Conservation (phyloP, 108 stramenopile genomes). For the Pseudonitzschia pungens region DNA sequence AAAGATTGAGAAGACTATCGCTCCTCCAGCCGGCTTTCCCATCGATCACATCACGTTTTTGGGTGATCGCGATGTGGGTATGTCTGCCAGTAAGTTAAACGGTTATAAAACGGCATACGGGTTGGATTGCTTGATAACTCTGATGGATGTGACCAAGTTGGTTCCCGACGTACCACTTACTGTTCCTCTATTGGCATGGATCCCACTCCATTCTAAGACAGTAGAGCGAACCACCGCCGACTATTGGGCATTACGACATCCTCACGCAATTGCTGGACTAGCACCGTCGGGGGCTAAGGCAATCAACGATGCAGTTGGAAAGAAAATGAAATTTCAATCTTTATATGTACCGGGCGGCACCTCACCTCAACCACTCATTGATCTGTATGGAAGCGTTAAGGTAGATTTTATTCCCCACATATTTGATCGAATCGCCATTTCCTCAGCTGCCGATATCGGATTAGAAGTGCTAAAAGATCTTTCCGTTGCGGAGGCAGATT, state of each 20-base stretch:
- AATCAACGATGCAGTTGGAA: constrained; percentile 4
- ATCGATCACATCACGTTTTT: constrained; percentile 27
- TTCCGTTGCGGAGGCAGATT: constrained; percentile 10
- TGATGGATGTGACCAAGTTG: constrained; percentile 17
- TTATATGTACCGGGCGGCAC: not conserved
- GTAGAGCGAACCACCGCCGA: not conserved
- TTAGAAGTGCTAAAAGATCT: not conserved
- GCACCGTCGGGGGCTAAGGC: not conserved
- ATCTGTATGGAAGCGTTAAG: not conserved
- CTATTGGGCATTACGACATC: constrained; percentile 5
- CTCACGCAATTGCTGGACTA: constrained; percentile 1
- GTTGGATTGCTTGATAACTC: constrained; percentile 1
- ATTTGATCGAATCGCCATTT: constrained; percentile 12
- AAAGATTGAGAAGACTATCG: not conserved
- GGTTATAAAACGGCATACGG: not conserved
- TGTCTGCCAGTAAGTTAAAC: constrained; percentile 10
- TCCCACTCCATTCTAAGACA: constrained; percentile 23
- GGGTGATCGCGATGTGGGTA: not conserved
- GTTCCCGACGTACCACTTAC: constrained; percentile 11
- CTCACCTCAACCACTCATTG: not conserved
- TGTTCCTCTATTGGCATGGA: constrained; percentile 16
- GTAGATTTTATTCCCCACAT: constrained; percentile 30
- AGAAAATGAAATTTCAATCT: not conserved
- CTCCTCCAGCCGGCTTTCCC: constrained; percentile 15
- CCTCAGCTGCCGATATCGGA: not conserved